These are phyloP conservation scores for Gnaphalium uliginosum DNA, from an alignment of 129 eudicot species.

Conservation along the genomic window DNA sequence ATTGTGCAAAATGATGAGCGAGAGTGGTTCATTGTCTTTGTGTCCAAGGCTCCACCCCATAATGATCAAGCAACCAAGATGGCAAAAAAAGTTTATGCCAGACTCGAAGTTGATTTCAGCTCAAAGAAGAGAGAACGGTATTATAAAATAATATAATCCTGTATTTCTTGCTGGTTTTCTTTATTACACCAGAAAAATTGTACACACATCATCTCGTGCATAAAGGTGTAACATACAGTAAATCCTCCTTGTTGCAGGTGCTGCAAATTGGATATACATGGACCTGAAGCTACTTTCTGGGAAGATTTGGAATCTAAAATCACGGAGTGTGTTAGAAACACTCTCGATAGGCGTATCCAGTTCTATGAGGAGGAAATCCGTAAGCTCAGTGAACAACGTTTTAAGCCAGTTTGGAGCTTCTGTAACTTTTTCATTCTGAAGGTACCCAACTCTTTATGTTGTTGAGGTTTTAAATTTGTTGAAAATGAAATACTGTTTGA, in stretches of 20 bases:
- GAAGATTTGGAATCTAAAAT: slow-evolving; percentile 90
- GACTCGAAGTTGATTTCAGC: slow-evolving; percentile 96
- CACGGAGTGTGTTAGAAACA: slow-evolving; percentile 77
- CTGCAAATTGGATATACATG: slow-evolving; percentile 87
- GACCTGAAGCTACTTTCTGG: slow-evolving; percentile 84
- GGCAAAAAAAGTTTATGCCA: slow-evolving; percentile 95
- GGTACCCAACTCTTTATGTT: slow-evolving; percentile 40
- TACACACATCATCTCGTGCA: not conserved
- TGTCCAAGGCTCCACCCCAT: slow-evolving; percentile 87
- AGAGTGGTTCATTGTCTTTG: slow-evolving; percentile 97
- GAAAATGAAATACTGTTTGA: slow-evolving; percentile 13
- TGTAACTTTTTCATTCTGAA: slow-evolving; percentile 93
- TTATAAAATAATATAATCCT: not conserved
- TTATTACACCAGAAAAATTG: not conserved
- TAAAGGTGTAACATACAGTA: slow-evolving; percentile 13
- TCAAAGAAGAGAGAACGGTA: slow-evolving; percentile 97
- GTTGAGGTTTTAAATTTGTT: slow-evolving; percentile 11
- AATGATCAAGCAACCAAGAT: slow-evolving; percentile 92
- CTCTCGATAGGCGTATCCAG: slow-evolving; percentile 89
- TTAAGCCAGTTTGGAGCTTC: slow-evolving; percentile 97
- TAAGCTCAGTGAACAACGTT: slow-evolving; percentile 95
- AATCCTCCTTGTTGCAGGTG: slow-evolving; percentile 53
- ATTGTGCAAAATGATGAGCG: slow-evolving; percentile 94
- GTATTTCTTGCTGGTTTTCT: not conserved
- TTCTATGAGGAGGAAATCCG: slow-evolving; percentile 97